A percentile compares a stretch with the other conserved stretches of the same genome.
Evolutionary conservation across 495 filamentous ascomycete species (phyloP).

Genomic region (Aspergillus cavernicola): DNA sequence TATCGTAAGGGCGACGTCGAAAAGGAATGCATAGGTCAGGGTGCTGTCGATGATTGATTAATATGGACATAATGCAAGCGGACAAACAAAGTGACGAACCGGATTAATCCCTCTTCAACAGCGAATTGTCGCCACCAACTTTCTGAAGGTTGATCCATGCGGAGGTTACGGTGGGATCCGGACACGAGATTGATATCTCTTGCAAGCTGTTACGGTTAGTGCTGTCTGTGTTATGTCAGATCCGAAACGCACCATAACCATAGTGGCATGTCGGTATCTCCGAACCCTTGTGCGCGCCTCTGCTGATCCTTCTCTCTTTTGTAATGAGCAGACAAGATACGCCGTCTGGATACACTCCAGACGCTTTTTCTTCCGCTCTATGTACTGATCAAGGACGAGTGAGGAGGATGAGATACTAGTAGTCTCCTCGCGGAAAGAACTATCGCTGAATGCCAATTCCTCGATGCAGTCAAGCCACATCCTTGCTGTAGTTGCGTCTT

Average conservation of each 20-base stretch:
- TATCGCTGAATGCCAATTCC: slow-evolving; percentile 2
- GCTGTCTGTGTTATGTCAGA: neutral
- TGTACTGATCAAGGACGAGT: neutral
- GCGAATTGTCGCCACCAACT: slow-evolving; percentile 19
- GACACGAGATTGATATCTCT: slow-evolving; percentile 15
- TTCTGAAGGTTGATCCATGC: slow-evolving; percentile 4
- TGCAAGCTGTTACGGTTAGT: slow-evolving; percentile 14
- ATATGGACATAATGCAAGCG: too few species aligned
- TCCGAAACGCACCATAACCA: slow-evolving; percentile 20
- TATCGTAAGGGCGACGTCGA: neutral
- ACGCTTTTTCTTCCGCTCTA: slow-evolving; percentile 12
- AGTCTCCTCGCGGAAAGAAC: slow-evolving; percentile 10
- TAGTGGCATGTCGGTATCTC: slow-evolving; percentile 23
- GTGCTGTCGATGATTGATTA: neutral
- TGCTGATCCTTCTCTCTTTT: slow-evolving; percentile 21
- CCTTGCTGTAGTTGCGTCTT: neutral
- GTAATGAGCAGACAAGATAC: slow-evolving; percentile 24
- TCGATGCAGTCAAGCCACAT: neutral
- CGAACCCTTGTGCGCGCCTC: slow-evolving; percentile 21
- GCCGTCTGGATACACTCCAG: slow-evolving; percentile 21
- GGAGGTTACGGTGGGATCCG: slow-evolving; percentile 17
- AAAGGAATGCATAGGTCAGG: neutral
- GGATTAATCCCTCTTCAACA: neutral
- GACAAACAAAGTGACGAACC: neutral
- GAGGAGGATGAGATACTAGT: neutral